Evolutionary conservation across 1,284 basidiomycete genomes (phyloP), one percentile per base, ranked within the genome.

Genomic region (Porogramme epimiltina): DNA sequence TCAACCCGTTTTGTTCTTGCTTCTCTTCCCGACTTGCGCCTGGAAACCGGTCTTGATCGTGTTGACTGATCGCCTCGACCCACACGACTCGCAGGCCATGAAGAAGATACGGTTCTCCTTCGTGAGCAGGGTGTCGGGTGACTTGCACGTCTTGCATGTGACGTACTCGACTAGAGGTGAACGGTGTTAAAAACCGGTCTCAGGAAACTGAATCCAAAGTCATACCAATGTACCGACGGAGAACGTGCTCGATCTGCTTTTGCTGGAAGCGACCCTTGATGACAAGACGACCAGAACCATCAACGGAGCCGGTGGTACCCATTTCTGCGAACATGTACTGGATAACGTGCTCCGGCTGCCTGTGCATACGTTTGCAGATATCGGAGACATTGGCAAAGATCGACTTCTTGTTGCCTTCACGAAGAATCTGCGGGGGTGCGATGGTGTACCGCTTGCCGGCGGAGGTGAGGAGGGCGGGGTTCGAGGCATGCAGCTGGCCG

Each of bases 91-190:
- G 78, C 96, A 98, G 0, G 92, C 87, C 82, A 99, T 95, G 81
- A 99, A 99, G 81, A 96, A 98, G 68, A 99, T 93, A 74, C 96
- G 92, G 74, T 98, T 98, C 76, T 98, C 95, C 75, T 98, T 98
- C 43, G 90, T 90, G 42, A 99, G 83, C 19, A 96, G 82, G 4
- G 96, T 99, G 70, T 98, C 95, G 46, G 94, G 93, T 3, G 95
- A 98, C 77, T 98, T 98, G 84, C 96, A 99, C 36, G 96, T 99
- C 76, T 98, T 97, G 85, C 96, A 99, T 38, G 95, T 98, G 52
- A 99, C 97, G 75, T 99, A 99, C 76, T 99, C 96, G 62, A 96
- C 95, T 95, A 16, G 13, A 18, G 22, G 16, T 38, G 9, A 45
- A 34, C 41, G 49, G 26, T 25, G 4, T 23, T 9, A 3, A 26